These are phyloP conservation scores for Colletotrichum chrysophilum DNA, from an alignment of 2,329 filamentous ascomycete genomes.

Conservation along the genomic window DNA sequence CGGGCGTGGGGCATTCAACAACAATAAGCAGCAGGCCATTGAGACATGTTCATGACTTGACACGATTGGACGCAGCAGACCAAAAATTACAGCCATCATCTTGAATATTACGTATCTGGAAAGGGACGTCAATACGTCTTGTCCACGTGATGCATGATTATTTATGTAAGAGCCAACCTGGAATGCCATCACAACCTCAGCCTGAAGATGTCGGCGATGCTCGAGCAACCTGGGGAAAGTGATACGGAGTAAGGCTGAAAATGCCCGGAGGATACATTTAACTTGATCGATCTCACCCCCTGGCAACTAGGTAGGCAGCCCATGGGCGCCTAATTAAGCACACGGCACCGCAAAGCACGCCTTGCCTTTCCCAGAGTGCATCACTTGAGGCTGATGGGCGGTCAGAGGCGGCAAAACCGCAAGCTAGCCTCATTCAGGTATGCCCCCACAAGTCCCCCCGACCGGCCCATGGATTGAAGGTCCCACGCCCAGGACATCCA, in stretches of 20 bases:
- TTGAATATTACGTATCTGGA: not conserved
- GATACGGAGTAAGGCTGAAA: not conserved
- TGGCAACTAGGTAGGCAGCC: not conserved
- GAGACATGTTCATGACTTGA: not conserved
- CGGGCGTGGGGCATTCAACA: not conserved
- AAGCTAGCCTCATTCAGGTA: not conserved
- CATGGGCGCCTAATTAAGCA: not conserved
- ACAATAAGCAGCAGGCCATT: not conserved
- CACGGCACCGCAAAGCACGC: not conserved
- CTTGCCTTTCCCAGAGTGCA: constrained; percentile 10
- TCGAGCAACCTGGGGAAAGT: not conserved
- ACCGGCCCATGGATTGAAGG: not conserved
- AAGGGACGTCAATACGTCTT: no score
- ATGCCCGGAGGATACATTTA: not conserved
- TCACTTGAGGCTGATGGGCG: not conserved
- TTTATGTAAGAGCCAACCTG: not conserved
- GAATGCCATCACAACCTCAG: not conserved
- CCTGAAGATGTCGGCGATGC: not conserved
- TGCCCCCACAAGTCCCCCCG: not conserved
- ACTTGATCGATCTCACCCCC: not conserved
- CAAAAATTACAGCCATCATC: not conserved
- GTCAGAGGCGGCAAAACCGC: not conserved
- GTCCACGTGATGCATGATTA: not conserved
- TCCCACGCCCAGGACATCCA: not conserved
- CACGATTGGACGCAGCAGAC: not conserved